These are phyloP conservation scores for Xylaria sp. DNA, from an alignment of 2,329 filamentous ascomycete genomes.

Conservation along the genomic window DNA sequence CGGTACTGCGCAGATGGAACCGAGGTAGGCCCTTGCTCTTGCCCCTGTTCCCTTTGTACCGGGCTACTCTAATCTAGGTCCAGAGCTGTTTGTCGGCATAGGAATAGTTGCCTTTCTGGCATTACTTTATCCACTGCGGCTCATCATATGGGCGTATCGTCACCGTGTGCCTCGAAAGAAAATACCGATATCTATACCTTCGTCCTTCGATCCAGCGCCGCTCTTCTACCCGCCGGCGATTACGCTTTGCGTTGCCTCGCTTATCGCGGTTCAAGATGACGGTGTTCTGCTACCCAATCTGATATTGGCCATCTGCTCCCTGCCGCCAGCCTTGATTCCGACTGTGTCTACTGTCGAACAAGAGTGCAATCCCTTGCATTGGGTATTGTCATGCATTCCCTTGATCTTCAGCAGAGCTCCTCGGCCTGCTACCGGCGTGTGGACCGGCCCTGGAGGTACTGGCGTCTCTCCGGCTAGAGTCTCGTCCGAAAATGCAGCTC, in stretches of 20 bases:
- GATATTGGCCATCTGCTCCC: slow-evolving; percentile 75
- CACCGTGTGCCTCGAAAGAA: slow-evolving; percentile 42
- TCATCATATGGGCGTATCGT: slow-evolving; percentile 53
- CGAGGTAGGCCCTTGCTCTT: slow-evolving; percentile 46
- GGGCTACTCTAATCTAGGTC: slow-evolving; percentile 21
- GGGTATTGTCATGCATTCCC: slow-evolving; percentile 75
- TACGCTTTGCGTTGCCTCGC: slow-evolving; percentile 75
- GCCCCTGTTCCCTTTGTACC: background rate
- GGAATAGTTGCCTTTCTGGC: slow-evolving; percentile 44
- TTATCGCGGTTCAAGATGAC: slow-evolving; percentile 66
- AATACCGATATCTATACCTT: slow-evolving; percentile 60
- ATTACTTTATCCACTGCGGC: slow-evolving; percentile 61
- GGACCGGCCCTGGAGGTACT: slow-evolving; percentile 29
- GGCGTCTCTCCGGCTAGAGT: slow-evolving; percentile 34
- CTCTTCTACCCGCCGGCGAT: slow-evolving; percentile 83
- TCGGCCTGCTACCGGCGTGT: slow-evolving; percentile 38
- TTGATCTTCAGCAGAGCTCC: slow-evolving; percentile 52
- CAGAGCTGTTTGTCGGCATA: slow-evolving; percentile 48
- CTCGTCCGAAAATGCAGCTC: slow-evolving; percentile 59
- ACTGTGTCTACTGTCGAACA: slow-evolving; percentile 57
- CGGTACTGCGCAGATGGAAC: slow-evolving; percentile 50
- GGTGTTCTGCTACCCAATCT: slow-evolving; percentile 75
- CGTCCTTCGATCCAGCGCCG: slow-evolving; percentile 86
- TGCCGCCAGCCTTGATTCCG: slow-evolving; percentile 75
- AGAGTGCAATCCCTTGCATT: slow-evolving; percentile 71